Conservation (phyloP, 257 asterid genomes). For the Primulina tabacum region DNA sequence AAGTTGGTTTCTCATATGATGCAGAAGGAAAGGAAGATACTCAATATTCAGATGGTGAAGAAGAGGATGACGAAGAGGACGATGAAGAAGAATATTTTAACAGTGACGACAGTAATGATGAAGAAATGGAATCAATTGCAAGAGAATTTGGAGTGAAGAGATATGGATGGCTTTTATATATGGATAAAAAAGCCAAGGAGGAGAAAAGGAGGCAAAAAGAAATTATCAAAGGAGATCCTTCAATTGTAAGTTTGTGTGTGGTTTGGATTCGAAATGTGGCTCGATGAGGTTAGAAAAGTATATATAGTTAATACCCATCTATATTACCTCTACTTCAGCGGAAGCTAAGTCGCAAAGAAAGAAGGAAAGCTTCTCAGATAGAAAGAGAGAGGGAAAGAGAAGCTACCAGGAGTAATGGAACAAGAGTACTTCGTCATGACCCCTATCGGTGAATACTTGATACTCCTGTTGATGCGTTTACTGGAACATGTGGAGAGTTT, state of each 20-base stretch:
- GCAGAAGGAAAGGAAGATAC: slow-evolving; percentile 66
- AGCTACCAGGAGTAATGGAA: slow-evolving; percentile 69
- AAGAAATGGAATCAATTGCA: slow-evolving; percentile 90
- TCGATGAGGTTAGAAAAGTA: background rate
- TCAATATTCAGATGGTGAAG: slow-evolving; percentile 71
- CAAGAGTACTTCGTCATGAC: slow-evolving; percentile 75
- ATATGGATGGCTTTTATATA: slow-evolving; percentile 94
- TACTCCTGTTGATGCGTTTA: slow-evolving; percentile 12
- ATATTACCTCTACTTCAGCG: slow-evolving; percentile 46
- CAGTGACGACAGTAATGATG: slow-evolving; percentile 95
- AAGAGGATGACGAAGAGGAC: slow-evolving; percentile 80
- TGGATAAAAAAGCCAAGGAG: slow-evolving; percentile 98
- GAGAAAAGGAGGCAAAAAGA: slow-evolving; percentile 94
- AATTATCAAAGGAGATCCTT: slow-evolving; percentile 94
- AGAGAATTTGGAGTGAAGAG: slow-evolving; percentile 95
- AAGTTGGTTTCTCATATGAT: slow-evolving; percentile 95
- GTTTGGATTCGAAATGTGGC: slow-evolving; percentile 1
- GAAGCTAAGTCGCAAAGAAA: slow-evolving; percentile 93
- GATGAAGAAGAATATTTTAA: slow-evolving; percentile 83
- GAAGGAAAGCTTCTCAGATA: slow-evolving; percentile 89
- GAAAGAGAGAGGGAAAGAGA: slow-evolving; percentile 94
- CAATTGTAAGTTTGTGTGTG: slow-evolving; percentile 60
- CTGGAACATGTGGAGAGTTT: slow-evolving; percentile 1
- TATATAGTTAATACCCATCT: slow-evolving; percentile 10
- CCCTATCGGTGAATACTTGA: slow-evolving; percentile 70